Evolutionary conservation across 2,329 filamentous ascomycete genomes (phyloP).

Genomic region (Botrytis porri): DNA sequence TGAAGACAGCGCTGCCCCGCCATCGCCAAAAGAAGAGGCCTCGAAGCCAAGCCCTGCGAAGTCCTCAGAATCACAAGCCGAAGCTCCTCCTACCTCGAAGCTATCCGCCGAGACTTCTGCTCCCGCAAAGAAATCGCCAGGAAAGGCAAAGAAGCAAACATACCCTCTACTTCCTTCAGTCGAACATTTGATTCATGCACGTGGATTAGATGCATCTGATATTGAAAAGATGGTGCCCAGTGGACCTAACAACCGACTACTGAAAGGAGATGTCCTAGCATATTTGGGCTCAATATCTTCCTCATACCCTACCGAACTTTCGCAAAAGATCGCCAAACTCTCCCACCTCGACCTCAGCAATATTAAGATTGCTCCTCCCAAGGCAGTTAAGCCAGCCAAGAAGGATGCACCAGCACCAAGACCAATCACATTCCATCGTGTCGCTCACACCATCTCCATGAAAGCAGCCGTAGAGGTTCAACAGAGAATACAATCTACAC

Average conservation of each 20-base stretch:
- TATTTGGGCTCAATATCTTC: slow-evolving; percentile 77
- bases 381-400: slow-evolving; percentile 41
- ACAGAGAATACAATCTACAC: slow-evolving; percentile 70
- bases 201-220: slow-evolving; percentile 72
- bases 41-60: slow-evolving; percentile 30
- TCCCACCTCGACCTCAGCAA: slow-evolving; percentile 90
- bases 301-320: slow-evolving; percentile 68
- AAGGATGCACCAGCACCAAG: slow-evolving; percentile 42
- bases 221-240: slow-evolving; percentile 80
- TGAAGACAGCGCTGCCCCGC: slow-evolving; percentile 50
- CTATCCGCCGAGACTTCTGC: slow-evolving; percentile 28
- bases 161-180: slow-evolving; percentile 83
- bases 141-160: slow-evolving; percentile 59
- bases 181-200: slow-evolving; percentile 72
- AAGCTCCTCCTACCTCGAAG: slow-evolving; percentile 16
- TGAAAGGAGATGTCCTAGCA: slow-evolving; percentile 94
- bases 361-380: slow-evolving; percentile 61
- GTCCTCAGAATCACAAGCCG: slow-evolving; percentile 22
- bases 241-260: slow-evolving; percentile 79
- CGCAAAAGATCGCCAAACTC: slow-evolving; percentile 69
- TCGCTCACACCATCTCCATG: slow-evolving; percentile 76
- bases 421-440: slow-evolving; percentile 49
- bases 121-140: slow-evolving; percentile 41
- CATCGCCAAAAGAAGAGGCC: slow-evolving; percentile 33
- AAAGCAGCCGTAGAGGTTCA: slow-evolving; percentile 76